A percentile compares a stretch with the other conserved stretches of the same genome.
Conservation (phyloP, 805 yeast genomes). For the Blastobotrys americana region DNA sequence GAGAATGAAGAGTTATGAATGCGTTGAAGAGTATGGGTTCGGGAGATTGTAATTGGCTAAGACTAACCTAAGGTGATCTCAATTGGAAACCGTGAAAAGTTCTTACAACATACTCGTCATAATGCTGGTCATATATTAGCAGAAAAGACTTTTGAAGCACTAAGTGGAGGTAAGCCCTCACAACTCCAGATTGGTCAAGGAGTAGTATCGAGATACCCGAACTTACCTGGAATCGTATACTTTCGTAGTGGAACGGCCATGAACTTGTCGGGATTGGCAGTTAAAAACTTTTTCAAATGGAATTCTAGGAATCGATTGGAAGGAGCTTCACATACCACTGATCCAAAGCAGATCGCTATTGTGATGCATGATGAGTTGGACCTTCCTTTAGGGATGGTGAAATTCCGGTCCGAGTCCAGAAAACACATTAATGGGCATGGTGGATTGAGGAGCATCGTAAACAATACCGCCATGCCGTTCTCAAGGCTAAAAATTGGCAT, state of each 20-base stretch:
- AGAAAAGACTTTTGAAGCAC: conserved; percentile 23
- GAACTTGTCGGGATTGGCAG: conserved; percentile 63
- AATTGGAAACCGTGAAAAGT: conserved; percentile 71
- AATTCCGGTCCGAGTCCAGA: conserved; percentile 47
- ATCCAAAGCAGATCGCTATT: conserved; percentile 36
- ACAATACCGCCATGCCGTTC: conserved; percentile 39
- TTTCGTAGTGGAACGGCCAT: conserved; percentile 53
- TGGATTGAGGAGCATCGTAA: conserved; percentile 62
- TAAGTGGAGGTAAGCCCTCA: conserved; percentile 6
- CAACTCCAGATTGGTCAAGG: conserved; percentile 13
- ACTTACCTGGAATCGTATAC: conserved; percentile 32
- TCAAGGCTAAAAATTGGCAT: conserved; percentile 72
- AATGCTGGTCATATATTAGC: conserved; percentile 64
- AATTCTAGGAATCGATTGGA: conserved; percentile 19
- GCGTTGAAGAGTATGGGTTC: background rate
- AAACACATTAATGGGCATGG: conserved; percentile 76
- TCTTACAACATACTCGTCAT: conserved; percentile 59
- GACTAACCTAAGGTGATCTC: conserved; percentile 33
- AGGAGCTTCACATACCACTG: background rate
- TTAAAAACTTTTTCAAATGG: conserved; percentile 43
- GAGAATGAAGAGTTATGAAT: background rate
- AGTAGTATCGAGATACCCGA: conserved; percentile 18
- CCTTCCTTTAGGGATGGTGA: conserved; percentile 56
- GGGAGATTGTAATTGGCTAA: too few species aligned
- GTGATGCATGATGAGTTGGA: conserved; percentile 77